A percentile compares a stretch with the other conserved stretches of the same genome.
phyloP scores from a whole-genome alignment of 1,284 basidiomycete genomes.

The Leccinum fallax region DNA sequence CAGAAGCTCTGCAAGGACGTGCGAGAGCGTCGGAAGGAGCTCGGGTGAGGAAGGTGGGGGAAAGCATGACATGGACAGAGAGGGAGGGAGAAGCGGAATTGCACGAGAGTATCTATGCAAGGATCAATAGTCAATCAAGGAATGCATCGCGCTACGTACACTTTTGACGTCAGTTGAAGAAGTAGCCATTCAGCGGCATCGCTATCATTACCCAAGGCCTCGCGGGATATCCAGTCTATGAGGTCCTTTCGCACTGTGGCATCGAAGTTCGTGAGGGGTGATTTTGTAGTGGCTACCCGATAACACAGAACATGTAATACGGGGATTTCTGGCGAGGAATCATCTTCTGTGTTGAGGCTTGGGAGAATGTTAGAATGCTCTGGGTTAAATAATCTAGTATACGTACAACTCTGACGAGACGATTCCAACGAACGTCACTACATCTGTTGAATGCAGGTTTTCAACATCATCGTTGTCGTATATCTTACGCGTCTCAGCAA shows the following conservation, averaged over 20 bases:
- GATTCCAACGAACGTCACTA: conserved; percentile 72
- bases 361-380: conserved; percentile 26
- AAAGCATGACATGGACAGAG: conserved; percentile 65
- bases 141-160: conserved; percentile 48
- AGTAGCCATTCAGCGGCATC: conserved; percentile 81
- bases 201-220: conserved; percentile 66
- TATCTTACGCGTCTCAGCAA: conserved; percentile 43
- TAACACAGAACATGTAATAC: conserved; percentile 73
- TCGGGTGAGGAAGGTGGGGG: conserved; percentile 44
- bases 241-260: conserved; percentile 50
- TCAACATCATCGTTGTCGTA: conserved; percentile 51
- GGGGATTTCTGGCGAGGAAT: conserved; percentile 47
- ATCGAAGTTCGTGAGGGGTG: conserved; percentile 7
- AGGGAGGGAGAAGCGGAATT: conserved; percentile 68
- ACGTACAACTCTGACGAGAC: conserved; percentile 63
- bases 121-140: conserved; percentile 4
- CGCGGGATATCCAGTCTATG: conserved; percentile 69
- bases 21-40: conserved; percentile 47
- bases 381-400: background rate
- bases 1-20: conserved; percentile 59
- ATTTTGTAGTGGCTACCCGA: conserved; percentile 24
- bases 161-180: conserved; percentile 61
- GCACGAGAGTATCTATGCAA: conserved; percentile 63
- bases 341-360: conserved; percentile 39
- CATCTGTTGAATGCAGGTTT: conserved; percentile 56